Conservation (phyloP, 83 land plant species). For the Larix sibirica region DNA sequence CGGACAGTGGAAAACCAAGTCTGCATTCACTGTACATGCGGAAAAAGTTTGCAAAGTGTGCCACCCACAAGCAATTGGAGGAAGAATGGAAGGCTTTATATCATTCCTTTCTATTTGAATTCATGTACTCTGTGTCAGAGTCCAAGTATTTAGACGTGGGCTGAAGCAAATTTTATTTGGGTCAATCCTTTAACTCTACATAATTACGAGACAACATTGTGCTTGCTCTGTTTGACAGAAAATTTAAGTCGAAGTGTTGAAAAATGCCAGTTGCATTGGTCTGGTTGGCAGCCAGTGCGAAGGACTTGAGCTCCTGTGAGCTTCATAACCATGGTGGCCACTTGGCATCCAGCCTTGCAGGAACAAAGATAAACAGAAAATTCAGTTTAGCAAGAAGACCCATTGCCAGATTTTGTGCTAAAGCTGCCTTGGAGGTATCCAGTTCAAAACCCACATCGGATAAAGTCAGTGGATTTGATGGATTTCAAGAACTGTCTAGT, state of each 20-base stretch:
- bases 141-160: not conserved
- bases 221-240: not conserved
- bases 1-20: not conserved
- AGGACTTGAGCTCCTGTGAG: conserved; percentile 7
- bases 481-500: not conserved
- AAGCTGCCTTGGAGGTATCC: not conserved
- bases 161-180: not conserved
- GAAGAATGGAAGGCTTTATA: too few relatives aligned
- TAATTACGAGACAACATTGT: not conserved
- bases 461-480: not conserved
- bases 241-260: not conserved
- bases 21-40: not conserved
- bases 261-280: conserved; percentile 12
- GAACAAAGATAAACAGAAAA: not conserved
- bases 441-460: conserved; percentile 2
- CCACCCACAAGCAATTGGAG: too few relatives aligned
- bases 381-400: not conserved
- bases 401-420: not conserved
- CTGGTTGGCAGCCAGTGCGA: not conserved
- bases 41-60: not conserved
- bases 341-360: conserved; percentile 4
- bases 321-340: not conserved
- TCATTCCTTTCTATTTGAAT: too few relatives aligned
- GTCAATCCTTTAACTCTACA: not conserved
- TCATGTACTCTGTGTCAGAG: not conserved